These are phyloP conservation scores for Jaltomata sinuosa DNA, from an alignment of 257 asterid species.

Conservation along the genomic window DNA sequence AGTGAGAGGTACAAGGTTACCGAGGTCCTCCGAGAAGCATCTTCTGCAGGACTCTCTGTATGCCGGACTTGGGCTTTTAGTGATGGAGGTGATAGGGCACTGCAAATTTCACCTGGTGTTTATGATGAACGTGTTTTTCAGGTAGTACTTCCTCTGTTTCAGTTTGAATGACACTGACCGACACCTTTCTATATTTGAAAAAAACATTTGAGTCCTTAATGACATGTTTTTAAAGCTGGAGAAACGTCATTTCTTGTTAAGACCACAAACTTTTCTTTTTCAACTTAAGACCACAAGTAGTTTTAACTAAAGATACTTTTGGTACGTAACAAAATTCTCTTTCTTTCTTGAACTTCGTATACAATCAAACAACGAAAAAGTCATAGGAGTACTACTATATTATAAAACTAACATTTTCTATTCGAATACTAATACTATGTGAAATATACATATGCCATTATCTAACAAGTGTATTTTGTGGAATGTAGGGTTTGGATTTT, in stretches of 20 bases:
- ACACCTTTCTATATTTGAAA: no score
- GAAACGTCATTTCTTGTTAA: not conserved
- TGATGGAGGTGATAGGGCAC: constrained; percentile 41
- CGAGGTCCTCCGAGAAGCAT: constrained; percentile 27
- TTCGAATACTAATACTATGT: not conserved
- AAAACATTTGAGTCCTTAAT: no score
- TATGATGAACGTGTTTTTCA: constrained; percentile 44
- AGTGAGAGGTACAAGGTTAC: constrained; percentile 33
- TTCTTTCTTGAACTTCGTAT: not conserved
- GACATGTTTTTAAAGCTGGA: no score
- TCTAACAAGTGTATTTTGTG: not conserved
- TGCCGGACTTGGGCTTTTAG: constrained; percentile 64
- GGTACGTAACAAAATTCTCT: not conserved
- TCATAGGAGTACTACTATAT: not conserved
- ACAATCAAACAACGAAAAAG: not conserved
- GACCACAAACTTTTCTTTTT: not conserved
- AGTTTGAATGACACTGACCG: not conserved
- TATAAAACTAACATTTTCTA: not conserved
- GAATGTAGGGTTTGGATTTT: constrained; percentile 36
- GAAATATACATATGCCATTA: not conserved
- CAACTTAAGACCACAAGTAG: not conserved
- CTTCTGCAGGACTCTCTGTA: constrained; percentile 35
- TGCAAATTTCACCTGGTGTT: constrained; percentile 31
- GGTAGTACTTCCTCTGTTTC: constrained; percentile 8
- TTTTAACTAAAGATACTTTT: not conserved